Conservation (phyloP, 257 asterid species). For the Fraxinus quadrangulata region DNA sequence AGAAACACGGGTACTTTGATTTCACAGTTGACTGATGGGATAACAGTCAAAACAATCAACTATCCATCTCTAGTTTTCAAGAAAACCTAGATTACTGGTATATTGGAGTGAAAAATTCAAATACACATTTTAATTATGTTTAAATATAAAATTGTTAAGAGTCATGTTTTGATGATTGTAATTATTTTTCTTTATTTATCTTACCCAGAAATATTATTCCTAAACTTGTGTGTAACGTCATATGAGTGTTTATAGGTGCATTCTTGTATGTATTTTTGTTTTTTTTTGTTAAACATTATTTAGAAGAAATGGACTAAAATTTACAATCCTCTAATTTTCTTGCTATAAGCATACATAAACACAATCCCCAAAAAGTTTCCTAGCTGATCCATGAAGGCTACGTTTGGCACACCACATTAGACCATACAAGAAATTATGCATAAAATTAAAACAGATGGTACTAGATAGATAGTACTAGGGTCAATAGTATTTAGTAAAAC, state of each 20-base stretch:
- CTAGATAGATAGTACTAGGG: too few relatives aligned
- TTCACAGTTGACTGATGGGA: not conserved
- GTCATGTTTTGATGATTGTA: not conserved
- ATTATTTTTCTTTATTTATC: too few relatives aligned
- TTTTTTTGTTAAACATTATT: too few relatives aligned
- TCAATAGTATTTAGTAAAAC: too few relatives aligned
- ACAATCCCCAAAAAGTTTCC: not conserved
- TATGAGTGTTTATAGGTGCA: not conserved
- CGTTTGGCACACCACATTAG: too few relatives aligned
- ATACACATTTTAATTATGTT: not conserved
- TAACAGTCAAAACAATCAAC: not conserved
- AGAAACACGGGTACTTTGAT: not conserved
- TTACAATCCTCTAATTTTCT: not conserved
- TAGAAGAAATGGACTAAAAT: not conserved
- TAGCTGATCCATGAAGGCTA: not conserved
- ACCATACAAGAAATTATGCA: too few relatives aligned
- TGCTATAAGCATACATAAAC: not conserved
- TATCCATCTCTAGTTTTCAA: not conserved
- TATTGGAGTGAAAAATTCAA: not conserved
- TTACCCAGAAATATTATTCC: not conserved
- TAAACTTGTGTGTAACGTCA: too few relatives aligned
- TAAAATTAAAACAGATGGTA: too few relatives aligned
- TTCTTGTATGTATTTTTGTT: not conserved
- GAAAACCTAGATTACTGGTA: not conserved
- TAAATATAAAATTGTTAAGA: not conserved